A percentile compares a stretch with the other conserved stretches of the same genome.
Conservation (phyloP, 2,329 filamentous ascomycete species). For the Apiospora hydei region DNA sequence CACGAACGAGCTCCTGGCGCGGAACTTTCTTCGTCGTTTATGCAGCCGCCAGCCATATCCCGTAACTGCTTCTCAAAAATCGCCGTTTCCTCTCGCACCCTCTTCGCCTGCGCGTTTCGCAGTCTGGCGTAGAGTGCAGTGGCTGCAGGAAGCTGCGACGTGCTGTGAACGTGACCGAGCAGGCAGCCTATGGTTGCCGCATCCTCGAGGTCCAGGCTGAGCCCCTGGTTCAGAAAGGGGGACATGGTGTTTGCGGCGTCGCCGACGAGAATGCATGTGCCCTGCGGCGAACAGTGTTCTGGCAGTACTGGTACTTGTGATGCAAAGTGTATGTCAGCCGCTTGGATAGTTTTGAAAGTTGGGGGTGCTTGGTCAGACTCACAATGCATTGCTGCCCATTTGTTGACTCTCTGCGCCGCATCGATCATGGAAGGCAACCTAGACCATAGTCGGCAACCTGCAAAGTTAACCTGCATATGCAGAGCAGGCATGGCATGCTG, state of each 20-base stretch:
- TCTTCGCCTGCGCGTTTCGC: not conserved
- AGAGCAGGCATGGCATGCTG: too few species aligned
- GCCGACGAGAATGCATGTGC: conserved; percentile 7
- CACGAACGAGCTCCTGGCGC: not conserved
- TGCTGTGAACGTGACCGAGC: not conserved
- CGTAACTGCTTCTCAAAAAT: not conserved
- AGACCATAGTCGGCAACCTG: not conserved
- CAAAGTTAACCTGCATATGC: not conserved
- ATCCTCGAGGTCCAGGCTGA: conserved; percentile 25
- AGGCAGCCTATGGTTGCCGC: conserved; percentile 12
- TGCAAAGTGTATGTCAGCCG: not conserved
- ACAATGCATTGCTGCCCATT: not conserved
- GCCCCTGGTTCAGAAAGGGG: conserved; percentile 21
- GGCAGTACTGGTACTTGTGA: not conserved
- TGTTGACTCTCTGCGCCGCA: not conserved
- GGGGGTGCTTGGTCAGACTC: not conserved
- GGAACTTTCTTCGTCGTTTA: not conserved
- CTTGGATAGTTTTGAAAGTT: not conserved
- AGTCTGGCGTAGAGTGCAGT: not conserved
- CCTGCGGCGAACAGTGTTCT: not conserved
- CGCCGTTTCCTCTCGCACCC: not conserved
- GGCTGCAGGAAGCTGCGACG: conserved; percentile 3
- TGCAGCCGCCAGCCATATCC: not conserved
- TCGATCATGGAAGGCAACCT: not conserved
- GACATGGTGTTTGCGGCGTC: conserved; percentile 21